phyloP scores from a whole-genome alignment of 495 filamentous ascomycete species.

The Penicillium maclennaniae region DNA sequence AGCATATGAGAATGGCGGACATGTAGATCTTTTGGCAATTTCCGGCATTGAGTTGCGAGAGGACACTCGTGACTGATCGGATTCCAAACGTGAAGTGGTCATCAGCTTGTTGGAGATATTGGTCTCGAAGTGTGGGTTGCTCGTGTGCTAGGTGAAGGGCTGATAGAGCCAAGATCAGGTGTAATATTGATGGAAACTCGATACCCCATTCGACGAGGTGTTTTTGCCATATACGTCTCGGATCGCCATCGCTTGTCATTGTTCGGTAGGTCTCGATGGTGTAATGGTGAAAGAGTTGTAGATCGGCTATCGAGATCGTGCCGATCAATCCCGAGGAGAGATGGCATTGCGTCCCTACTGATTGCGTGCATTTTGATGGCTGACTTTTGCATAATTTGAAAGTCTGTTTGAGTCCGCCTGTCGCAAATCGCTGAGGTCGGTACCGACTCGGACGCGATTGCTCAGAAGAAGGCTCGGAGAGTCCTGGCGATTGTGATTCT shows the following conservation, averaged over 20 bases:
- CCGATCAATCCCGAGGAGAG: background rate
- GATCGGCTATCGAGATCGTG: conserved; percentile 29
- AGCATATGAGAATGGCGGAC: conserved; percentile 41
- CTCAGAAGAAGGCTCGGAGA: background rate
- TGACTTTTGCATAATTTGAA: conserved; percentile 6
- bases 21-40: conserved; percentile 48
- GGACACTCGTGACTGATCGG: conserved; percentile 35
- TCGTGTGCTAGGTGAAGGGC: conserved; percentile 41
- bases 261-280: conserved; percentile 32
- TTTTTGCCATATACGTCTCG: conserved; percentile 33
- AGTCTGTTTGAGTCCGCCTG: conserved; percentile 6
- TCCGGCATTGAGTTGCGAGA: conserved; percentile 30
- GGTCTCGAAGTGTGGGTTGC: conserved; percentile 24
- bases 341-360: conserved; percentile 8
- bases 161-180: conserved; percentile 42
- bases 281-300: conserved; percentile 40
- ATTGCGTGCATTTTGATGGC: background rate
- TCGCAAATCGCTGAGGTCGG: conserved; percentile 21
- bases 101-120: conserved; percentile 37
- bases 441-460: conserved; percentile 18
- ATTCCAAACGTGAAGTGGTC: conserved; percentile 46
- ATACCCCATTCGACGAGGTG: conserved; percentile 42
- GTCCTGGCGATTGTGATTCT: background rate
- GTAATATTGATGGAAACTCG: conserved; percentile 41
- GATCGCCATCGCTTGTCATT: conserved; percentile 20